Evolutionary conservation across 495 filamentous ascomycete genomes (phyloP), one percentile per base, ranked within the genome.

Genomic region (Glutinoglossum americanum): DNA sequence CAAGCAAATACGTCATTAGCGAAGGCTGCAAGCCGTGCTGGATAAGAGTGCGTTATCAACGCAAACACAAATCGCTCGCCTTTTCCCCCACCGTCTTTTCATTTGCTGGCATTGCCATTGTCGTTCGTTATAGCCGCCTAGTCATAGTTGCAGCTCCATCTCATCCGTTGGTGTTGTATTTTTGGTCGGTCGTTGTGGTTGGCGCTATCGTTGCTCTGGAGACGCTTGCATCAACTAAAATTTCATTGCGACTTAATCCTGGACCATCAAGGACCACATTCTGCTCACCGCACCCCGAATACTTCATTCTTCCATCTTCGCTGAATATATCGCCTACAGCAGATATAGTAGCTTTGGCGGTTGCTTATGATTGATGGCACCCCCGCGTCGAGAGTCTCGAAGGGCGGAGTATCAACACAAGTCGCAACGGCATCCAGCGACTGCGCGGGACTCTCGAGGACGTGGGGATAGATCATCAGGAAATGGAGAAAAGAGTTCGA

Each of bases 401-500:
- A 25, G 26, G 9, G 10, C 19, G 21, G 47, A 51, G 3, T 28
- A 51, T 25, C 47, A 28, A 25, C 47, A 25, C 5, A 51, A 28
- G 26, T 6, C 21, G 6, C 47, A 51, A 6, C 47, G 47, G 17
- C 47, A 7, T 1, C 47, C 9, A 1, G 13, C 5, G 4, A 6
- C 19, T 45, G 37, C 19, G 3, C 41, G 19, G 9, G 17, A 45
- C 19, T 45, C 41, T 6, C 41, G 41, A 45, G 41, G 21, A 23
- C 41, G 17, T 45, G n/a, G 41, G 1, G 41, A 21, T 19, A 45
- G 41, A 10, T 4, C 17, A 21, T 21, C 37, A 11, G 37, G 37
- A 41, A 4, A 32, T 5, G 26, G 49, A 19, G 49, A 53, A 19
- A 53, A 4, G 49, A 53, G 49, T 21, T 66, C 65, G 55, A 63